Percentiles rank a stretch among this genome's conserved stretches.
Conservation (phyloP, 192 early-diverging fungal genomes). For the Fimicolochytrium jonesii region DNA sequence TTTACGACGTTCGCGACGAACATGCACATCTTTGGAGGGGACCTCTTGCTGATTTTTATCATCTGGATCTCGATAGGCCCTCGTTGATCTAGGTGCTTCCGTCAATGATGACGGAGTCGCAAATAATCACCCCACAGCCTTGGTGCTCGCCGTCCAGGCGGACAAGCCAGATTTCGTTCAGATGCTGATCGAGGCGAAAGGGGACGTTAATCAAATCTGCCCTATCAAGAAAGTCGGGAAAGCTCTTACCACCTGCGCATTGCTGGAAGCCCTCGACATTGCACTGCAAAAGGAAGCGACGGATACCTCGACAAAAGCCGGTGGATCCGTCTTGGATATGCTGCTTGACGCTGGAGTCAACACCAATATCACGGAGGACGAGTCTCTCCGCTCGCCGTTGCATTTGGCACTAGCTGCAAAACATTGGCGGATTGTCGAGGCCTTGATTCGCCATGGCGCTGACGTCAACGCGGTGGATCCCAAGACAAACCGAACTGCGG, state of each 20-base stretch:
- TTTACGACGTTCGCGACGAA: too few species aligned
- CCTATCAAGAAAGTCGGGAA: too few species aligned
- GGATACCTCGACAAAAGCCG: not conserved
- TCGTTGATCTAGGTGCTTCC: not conserved
- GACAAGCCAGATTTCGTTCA: constrained; percentile 5
- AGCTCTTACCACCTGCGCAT: not conserved
- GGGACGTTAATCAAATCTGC: not conserved
- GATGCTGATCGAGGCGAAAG: not conserved
- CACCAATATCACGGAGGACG: constrained; percentile 17
- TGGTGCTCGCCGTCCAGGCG: constrained; percentile 34
- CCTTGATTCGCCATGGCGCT: constrained; percentile 11
- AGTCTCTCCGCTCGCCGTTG: constrained; percentile 7
- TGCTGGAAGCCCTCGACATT: too few species aligned
- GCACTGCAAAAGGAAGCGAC: too few species aligned
- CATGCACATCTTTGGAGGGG: too few species aligned
- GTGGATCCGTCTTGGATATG: not conserved
- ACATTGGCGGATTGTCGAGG: not conserved
- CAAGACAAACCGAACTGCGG: constrained; percentile 6
- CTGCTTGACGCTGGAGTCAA: constrained; percentile 15
- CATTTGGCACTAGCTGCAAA: constrained; percentile 8
- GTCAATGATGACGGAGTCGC: constrained; percentile 19
- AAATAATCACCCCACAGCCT: constrained; percentile 19
- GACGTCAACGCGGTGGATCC: constrained; percentile 22
- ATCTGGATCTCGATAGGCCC: too few species aligned
- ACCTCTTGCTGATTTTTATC: too few species aligned